phyloP scores from a whole-genome alignment of 2,329 filamentous ascomycete species.

The Blumeria hordei region DNA sequence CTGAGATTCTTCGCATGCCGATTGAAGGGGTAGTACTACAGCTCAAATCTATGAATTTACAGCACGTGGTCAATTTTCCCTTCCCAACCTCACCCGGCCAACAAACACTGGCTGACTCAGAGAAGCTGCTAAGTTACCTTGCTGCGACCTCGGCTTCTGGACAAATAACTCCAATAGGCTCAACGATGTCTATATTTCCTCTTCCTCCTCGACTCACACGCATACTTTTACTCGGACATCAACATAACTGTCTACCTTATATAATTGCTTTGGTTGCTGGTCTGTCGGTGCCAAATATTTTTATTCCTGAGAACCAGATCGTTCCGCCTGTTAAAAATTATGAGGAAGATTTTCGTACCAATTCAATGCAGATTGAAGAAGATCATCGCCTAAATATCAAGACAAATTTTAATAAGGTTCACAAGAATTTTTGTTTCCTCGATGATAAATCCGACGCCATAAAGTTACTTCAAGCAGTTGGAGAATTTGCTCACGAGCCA shows the following conservation, averaged over 20 bases:
- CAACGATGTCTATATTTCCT: constrained; percentile 69
- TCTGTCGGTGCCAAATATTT: constrained; percentile 69
- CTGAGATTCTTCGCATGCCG: constrained; percentile 74
- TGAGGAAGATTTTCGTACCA: constrained; percentile 29
- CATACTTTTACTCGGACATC: constrained; percentile 71
- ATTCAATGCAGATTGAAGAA: constrained; percentile 47
- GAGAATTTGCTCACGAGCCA: constrained; percentile 57
- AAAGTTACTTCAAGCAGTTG: constrained; percentile 71
- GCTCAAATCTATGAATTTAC: constrained; percentile 82
- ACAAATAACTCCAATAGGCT: constrained; percentile 58
- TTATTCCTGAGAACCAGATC: constrained; percentile 58
- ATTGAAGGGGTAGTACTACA: constrained; percentile 84
- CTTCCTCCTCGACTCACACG: constrained; percentile 75
- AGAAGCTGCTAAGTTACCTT: constrained; percentile 66
- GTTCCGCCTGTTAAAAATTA: constrained; percentile 30
- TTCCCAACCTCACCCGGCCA: constrained; percentile 79
- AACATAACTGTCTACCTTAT: constrained; percentile 61
- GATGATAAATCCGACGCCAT: constrained; percentile 73
- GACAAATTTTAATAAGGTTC: constrained; percentile 40
- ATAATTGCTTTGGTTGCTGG: constrained; percentile 74
- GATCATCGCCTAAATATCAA: constrained; percentile 40
- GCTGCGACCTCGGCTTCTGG: constrained; percentile 52
- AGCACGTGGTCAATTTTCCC: constrained; percentile 78
- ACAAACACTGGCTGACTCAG: constrained; percentile 53
- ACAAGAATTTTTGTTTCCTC: constrained; percentile 54